Percentiles rank a stretch among this genome's conserved stretches.
Conservation (phyloP, 2,329 filamentous ascomycete genomes). For the Sporothrix euskadiensis region DNA sequence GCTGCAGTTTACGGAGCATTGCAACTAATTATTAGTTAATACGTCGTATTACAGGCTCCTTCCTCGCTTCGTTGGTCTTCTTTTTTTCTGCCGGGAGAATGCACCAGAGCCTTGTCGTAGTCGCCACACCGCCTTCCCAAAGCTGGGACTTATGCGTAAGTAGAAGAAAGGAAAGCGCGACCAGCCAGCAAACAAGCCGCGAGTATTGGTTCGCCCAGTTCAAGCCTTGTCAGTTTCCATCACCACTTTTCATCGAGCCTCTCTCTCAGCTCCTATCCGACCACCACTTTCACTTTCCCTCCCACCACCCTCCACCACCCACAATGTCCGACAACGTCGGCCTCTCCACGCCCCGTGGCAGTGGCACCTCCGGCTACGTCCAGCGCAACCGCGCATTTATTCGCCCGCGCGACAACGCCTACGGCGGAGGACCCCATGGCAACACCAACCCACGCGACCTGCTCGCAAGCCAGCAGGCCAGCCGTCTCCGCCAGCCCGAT, state of each 20-base stretch:
- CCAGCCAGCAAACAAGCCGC: not conserved
- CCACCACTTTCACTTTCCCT: not conserved
- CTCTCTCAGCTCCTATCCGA: not conserved
- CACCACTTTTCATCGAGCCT: slow-evolving; percentile 13
- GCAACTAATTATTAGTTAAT: no score
- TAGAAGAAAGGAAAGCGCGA: not conserved
- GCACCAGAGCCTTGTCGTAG: slow-evolving; percentile 24
- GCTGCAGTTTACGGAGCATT: not conserved
- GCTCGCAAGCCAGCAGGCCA: slow-evolving; percentile 77
- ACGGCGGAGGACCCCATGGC: slow-evolving; percentile 77
- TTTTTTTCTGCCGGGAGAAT: slow-evolving; percentile 26
- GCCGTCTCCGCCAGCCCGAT: slow-evolving; percentile 82
- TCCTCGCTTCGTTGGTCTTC: not conserved
- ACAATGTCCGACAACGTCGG: slow-evolving; percentile 95
- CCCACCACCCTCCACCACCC: not conserved
- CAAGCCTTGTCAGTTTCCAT: not conserved
- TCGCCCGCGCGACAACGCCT: slow-evolving; percentile 74
- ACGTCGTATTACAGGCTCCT: not conserved
- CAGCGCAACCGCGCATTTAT: slow-evolving; percentile 93
- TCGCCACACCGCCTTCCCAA: slow-evolving; percentile 24
- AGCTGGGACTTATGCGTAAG: not conserved
- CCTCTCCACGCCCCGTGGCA: slow-evolving; percentile 88
- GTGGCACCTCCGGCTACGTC: slow-evolving; percentile 95
- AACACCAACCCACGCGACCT: slow-evolving; percentile 71
- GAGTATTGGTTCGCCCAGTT: not conserved